These are phyloP conservation scores for Pseudoscleropodium purum DNA, from an alignment of 225 moss, liverwort and hornwort genomes.

Conservation along the genomic window DNA sequence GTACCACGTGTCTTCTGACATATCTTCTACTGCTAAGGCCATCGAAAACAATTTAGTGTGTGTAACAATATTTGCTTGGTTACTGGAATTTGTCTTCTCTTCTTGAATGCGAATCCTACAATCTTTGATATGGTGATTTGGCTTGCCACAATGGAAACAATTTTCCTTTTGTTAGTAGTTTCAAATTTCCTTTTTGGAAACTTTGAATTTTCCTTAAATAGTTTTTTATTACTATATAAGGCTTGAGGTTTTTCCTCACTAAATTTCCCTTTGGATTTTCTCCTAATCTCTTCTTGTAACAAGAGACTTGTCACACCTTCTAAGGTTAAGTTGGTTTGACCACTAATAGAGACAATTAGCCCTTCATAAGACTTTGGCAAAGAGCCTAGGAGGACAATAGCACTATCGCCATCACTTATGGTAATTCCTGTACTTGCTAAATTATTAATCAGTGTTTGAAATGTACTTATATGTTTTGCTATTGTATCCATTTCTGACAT, in stretches of 20 bases:
- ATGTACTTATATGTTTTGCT: neutral
- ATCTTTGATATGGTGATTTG: neutral
- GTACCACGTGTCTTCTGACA: neutral
- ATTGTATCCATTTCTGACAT: rapidly evolving
- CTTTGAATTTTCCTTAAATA: too few species aligned
- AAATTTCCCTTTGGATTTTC: too few species aligned
- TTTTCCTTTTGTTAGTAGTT: neutral
- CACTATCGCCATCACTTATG: neutral
- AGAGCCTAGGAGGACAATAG: neutral
- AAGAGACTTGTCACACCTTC: too few species aligned
- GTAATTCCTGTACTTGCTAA: neutral
- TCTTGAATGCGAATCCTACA: neutral
- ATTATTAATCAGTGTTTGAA: neutral
- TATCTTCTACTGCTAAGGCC: neutral
- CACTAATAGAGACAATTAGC: neutral
- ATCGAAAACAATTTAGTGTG: neutral
- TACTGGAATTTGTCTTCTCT: rapidly evolving
- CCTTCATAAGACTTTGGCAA: neutral
- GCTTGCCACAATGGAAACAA: neutral
- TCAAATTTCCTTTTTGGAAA: too few species aligned
- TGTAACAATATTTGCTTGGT: neutral
- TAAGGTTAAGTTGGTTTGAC: neutral
- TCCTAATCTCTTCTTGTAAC: too few species aligned
- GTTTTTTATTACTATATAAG: too few species aligned
- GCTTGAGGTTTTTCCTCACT: too few species aligned